Conservation (phyloP, 73 alveolate genomes). For the Symbiodinium natans region DNA sequence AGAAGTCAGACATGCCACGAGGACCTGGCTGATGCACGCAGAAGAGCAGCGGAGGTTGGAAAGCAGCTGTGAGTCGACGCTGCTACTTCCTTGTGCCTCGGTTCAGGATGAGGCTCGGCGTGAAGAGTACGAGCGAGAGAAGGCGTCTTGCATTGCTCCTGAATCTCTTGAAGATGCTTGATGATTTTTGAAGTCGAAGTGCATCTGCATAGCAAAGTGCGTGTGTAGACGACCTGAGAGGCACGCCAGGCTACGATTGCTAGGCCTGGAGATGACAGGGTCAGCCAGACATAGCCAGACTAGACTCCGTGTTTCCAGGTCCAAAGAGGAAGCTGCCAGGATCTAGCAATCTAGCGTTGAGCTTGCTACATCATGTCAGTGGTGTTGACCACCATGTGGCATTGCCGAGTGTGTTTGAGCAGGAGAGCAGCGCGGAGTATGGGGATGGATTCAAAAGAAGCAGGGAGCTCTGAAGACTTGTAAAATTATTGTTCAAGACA, state of each 20-base stretch:
- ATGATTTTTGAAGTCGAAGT: neutral
- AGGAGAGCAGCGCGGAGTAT: constrained; percentile 81
- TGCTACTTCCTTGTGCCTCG: neutral
- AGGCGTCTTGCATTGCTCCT: constrained; percentile 2
- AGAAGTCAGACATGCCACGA: neutral
- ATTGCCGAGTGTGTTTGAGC: neutral
- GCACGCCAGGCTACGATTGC: constrained; percentile 91
- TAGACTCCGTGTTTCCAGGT: constrained; percentile 30
- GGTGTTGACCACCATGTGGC: neutral
- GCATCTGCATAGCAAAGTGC: neutral
- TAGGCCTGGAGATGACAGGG: neutral
- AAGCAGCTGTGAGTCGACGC: neutral
- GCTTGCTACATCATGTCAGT: neutral
- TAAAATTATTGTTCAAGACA: too few species aligned
- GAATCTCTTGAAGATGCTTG: neutral
- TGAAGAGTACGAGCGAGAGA: constrained; percentile 58
- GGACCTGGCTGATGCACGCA: neutral
- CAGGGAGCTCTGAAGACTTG: neutral
- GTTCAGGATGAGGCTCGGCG: constrained; percentile 48
- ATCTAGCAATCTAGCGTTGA: neutral
- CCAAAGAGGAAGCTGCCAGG: constrained; percentile 90
- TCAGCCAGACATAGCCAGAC: neutral
- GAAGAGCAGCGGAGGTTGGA: neutral
- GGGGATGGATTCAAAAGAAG: constrained; percentile 30
- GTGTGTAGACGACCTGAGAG: neutral